Evolutionary conservation across 208 protist species (phyloP).

Genomic region (Acanthamoeba rhysodes): DNA sequence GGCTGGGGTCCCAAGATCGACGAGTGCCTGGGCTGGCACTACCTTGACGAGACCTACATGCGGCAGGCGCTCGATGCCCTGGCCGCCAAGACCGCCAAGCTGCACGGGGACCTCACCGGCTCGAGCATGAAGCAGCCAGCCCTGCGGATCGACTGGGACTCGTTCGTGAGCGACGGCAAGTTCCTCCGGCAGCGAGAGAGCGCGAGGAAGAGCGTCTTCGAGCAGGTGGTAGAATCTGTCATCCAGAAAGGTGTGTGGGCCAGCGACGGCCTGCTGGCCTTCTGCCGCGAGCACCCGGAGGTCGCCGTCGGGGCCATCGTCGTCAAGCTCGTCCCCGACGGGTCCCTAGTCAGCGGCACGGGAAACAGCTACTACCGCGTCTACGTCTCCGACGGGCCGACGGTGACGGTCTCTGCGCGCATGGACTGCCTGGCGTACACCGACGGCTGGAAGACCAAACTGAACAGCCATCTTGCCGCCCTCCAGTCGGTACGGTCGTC

Average conservation of each 20-base stretch:
- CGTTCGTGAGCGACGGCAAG: neutral
- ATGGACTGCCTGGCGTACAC: neutral
- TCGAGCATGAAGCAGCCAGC: neutral
- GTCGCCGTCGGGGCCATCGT: neutral
- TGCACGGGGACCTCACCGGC: neutral
- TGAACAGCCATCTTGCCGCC: neutral
- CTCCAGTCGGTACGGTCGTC: neutral
- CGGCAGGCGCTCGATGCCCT: neutral
- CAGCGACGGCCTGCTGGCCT: neutral
- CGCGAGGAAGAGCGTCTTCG: neutral
- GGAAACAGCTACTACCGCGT: neutral
- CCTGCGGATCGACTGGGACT: neutral
- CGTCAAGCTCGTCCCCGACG: neutral
- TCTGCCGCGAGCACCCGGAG: neutral
- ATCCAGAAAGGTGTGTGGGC: neutral
- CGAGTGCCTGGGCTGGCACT: neutral
- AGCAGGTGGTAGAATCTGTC: neutral
- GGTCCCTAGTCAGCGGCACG: neutral
- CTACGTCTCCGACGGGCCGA: neutral
- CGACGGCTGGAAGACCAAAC: slow-evolving; percentile 15
- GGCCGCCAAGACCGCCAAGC: neutral
- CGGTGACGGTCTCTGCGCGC: neutral
- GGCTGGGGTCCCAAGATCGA: neutral
- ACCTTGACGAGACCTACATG: neutral
- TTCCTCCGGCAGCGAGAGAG: neutral